Base-by-base conservation (phyloP, 345 rosid genomes). In the Acer saccharum region DNA sequence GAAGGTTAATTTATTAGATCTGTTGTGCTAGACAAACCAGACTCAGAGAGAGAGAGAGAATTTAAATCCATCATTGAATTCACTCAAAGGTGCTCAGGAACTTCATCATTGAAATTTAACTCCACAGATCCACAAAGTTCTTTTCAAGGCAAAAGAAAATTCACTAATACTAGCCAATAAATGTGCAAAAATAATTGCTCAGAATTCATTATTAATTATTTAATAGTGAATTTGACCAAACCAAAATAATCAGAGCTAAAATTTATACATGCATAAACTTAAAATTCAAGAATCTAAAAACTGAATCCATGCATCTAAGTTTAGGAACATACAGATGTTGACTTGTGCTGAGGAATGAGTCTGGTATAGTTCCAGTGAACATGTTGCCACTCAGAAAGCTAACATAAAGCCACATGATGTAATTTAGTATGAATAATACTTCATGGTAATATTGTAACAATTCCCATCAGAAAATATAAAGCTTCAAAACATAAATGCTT, bases 301-400 rank as follows among this genome's bases (percentile, higher is more conserved):
- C 83, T 21, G 54, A 25, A 61, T 68, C 9, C 21, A 39, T 43
- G 29, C 12, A 57, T 60, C 27, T n/a, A 67, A 65, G 50, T 35
- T 13, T 46, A 69, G 46, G 61, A 46, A 76, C 80, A 72, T 80
- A 80, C 83, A n/a, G n/a, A 80, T 11, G 1, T 52, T 63, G n/a
- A n/a, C 60, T 69, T 79, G 7, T 13, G 67, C 1, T 10, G 69
- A 58, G 35, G 55, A 80, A 9, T 25, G 82, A 69, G 9, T 2
- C 25, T 46, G 80, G 77, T 64, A 76, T 72, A 67, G 48, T 50
- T 80, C 83, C 46, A 43, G 7, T 43, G 10, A 43, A 43, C 46
- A 43, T 43, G 46, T 43, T 43, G 46, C 46, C 46, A 43, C 46
- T 43, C 10, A 43, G 46, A 43, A 43, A 43, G 9, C 46, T 43